phyloP scores from a whole-genome alignment of 129 eudicot genomes.

The Heracleum sosnowskyi region DNA sequence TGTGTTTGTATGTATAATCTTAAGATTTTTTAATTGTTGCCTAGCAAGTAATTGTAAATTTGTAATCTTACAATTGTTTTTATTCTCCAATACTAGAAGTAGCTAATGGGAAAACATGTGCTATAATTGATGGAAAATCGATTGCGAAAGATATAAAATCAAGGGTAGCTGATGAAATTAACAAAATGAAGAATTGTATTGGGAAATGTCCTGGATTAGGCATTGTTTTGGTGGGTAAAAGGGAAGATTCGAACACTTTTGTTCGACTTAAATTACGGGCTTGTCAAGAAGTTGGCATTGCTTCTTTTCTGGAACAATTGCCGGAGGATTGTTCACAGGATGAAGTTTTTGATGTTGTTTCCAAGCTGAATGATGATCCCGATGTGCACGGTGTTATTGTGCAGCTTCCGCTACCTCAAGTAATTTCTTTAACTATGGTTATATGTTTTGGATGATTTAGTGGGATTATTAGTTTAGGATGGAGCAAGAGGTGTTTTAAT shows the following conservation, averaged over 20 bases:
- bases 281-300: constrained; percentile 41
- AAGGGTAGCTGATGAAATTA: constrained; percentile 26
- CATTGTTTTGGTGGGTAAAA: constrained; percentile 38
- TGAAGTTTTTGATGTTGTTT: constrained; percentile 27
- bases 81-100: neutral
- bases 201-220: constrained; percentile 37
- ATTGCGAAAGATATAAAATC: constrained; percentile 36
- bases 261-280: constrained; percentile 42
- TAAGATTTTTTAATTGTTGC: too few relatives aligned
- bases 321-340: constrained; percentile 30
- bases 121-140: constrained; percentile 34
- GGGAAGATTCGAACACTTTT: constrained; percentile 39
- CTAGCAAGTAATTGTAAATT: too few relatives aligned
- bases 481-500: too few relatives aligned
- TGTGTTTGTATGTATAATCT: too few relatives aligned
- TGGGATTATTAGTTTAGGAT: neutral
- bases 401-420: constrained; percentile 47
- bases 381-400: constrained; percentile 49
- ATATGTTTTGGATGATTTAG: neutral
- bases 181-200: constrained; percentile 27
- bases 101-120: constrained; percentile 23
- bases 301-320: constrained; percentile 22
- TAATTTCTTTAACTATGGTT: constrained; percentile 16
- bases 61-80: neutral
- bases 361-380: constrained; percentile 27